Evolutionary conservation across 2,329 filamentous ascomycete genomes (phyloP), one percentile per base, ranked within the genome.

Genomic region (Pestalotiopsis sp.): DNA sequence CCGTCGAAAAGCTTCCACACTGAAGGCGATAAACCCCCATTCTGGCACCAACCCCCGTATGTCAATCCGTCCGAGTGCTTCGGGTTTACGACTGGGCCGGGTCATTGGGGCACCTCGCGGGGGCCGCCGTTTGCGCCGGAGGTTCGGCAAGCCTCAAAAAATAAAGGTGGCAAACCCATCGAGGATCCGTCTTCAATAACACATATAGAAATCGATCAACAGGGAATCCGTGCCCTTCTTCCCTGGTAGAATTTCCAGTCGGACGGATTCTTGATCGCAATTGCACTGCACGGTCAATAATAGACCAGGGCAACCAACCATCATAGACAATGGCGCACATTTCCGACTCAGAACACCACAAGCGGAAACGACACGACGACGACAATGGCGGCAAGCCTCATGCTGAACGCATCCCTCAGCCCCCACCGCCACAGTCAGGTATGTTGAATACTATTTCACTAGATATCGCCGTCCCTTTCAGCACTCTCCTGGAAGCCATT

Each of bases 331-430:
- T 85, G 83, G 81, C 82, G 73, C 82, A 83, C 76, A 79, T 76
- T 74, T 71, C 59, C n/a, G 59, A 62, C 38, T 62, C 76, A 67
- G 81, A 84, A 67, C 76, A 79, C 71, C 80, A 81, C 76, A 86
- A 86, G 78, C 82, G 84, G 72, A 86, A 85, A 75, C 83, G 84
- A 71, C 73, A 75, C 67, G 74, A 78, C 68, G 83, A 85, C 73
- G 84, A 86, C 74, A 79, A 74, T 71, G 80, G 80, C 73, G 76
- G 73, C 69, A 82, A 81, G 72, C 72, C 74, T 62, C 80, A 79
- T 69, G 71, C 77, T 71, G 80, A 81, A 72, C 80, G 80, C 70
- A 82, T 82, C 70, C 81, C 81, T 71, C 84, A 84, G 75, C 83
- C 81, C 75, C 80, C 80, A 70, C 81, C 79, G 69, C 80, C 81